phyloP scores from a whole-genome alignment of 2,329 filamentous ascomycete species.

The Chrysoporthe cubensis region DNA sequence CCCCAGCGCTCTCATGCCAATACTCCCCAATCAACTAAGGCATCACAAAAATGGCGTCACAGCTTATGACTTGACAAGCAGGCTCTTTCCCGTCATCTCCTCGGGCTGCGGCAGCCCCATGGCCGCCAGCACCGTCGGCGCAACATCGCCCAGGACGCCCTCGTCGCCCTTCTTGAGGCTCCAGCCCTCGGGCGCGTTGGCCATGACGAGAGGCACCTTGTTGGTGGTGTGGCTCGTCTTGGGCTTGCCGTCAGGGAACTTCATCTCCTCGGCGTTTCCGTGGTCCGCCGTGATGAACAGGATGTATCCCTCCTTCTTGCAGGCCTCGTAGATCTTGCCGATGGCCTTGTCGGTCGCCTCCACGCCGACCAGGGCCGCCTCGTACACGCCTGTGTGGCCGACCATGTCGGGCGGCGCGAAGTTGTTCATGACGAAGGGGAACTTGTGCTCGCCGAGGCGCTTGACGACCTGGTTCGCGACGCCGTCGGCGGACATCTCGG shows the following conservation, averaged over 20 bases:
- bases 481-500: slow-evolving; percentile 91
- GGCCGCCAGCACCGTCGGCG: slow-evolving; percentile 85
- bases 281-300: slow-evolving; percentile 97
- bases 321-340: slow-evolving; percentile 87
- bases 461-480: slow-evolving; percentile 91
- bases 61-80: slow-evolving; percentile 73
- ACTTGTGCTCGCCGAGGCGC: slow-evolving; percentile 81
- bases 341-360: slow-evolving; percentile 92
- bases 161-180: slow-evolving; percentile 75
- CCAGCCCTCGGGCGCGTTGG: slow-evolving; percentile 90
- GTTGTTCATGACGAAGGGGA: slow-evolving; percentile 99
- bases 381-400: slow-evolving; percentile 96
- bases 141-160: slow-evolving; percentile 95
- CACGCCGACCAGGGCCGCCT: slow-evolving; percentile 85
- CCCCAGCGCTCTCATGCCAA: background rate
- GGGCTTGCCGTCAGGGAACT: slow-evolving; percentile 91
- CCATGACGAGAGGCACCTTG: slow-evolving; percentile 97
- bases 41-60: background rate
- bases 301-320: slow-evolving; percentile 90
- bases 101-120: slow-evolving; percentile 91
- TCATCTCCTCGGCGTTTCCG: slow-evolving; percentile 99
- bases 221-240: slow-evolving; percentile 99
- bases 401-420: slow-evolving; percentile 99
- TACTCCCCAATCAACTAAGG: background rate
- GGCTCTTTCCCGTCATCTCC: slow-evolving; percentile 87